Evolutionary conservation across 2,329 filamentous ascomycete species (phyloP).

Genomic region (Colletotrichum chlorophyti): DNA sequence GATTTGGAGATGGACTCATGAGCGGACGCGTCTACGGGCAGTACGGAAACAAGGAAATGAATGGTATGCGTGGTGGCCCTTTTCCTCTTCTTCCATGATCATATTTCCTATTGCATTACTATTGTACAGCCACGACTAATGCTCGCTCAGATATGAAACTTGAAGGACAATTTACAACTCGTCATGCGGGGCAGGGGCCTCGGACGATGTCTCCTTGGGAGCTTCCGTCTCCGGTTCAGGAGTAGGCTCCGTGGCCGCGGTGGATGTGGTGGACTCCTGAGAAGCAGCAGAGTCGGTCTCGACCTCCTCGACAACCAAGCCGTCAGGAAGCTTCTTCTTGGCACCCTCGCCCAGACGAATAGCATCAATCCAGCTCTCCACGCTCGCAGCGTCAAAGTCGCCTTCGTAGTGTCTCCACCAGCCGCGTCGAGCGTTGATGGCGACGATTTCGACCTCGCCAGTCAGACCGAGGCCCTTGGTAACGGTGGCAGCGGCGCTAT

Average conservation of each 20-base stretch:
- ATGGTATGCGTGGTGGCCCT: no score
- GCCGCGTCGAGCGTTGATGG: conserved; percentile 81
- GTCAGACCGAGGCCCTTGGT: conserved; percentile 68
- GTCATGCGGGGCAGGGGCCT: conserved; percentile 46
- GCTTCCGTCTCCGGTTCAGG: conserved; percentile 36
- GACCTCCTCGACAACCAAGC: conserved; percentile 52
- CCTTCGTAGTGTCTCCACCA: conserved; percentile 84
- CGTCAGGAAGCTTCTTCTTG: conserved; percentile 77
- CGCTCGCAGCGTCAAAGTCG: conserved; percentile 62
- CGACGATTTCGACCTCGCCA: conserved; percentile 73
- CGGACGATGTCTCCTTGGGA: conserved; percentile 44
- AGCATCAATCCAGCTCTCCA: conserved; percentile 90
- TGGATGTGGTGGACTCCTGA: conserved; percentile 14
- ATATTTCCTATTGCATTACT: conserved; percentile 10
- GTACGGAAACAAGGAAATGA: no score
- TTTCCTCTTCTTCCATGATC: no score
- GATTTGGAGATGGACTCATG: conserved; percentile 58
- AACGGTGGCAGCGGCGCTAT: conserved; percentile 46
- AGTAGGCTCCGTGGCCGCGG: conserved; percentile 22
- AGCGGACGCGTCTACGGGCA: conserved; percentile 16
- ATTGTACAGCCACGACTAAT: conserved; percentile 19
- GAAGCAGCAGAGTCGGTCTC: background rate
- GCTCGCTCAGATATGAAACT: background rate
- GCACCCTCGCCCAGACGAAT: conserved; percentile 87
- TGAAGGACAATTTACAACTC: conserved; percentile 50